These are phyloP conservation scores for Plicaturopsis crispa DNA, from an alignment of 768 basidiomycete genomes.

Conservation along the genomic window DNA sequence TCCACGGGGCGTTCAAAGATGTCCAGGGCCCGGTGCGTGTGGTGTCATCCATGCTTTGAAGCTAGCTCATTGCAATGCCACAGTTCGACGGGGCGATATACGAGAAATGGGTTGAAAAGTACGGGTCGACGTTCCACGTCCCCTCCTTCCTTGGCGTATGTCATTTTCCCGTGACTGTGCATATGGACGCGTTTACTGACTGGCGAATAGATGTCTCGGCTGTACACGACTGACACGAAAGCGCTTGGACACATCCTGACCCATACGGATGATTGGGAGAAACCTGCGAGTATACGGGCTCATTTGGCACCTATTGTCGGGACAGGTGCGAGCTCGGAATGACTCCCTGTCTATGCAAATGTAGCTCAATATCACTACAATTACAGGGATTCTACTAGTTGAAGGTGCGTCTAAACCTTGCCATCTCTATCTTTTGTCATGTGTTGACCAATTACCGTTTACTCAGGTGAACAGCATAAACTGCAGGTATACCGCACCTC, in stretches of 20 bases:
- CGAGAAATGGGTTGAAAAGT: slow-evolving; percentile 28
- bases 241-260: slow-evolving; percentile 42
- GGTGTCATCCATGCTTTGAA: too few species aligned
- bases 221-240: slow-evolving; percentile 37
- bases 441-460: not conserved
- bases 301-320: slow-evolving; percentile 23
- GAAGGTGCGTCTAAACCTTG: slow-evolving; percentile 17
- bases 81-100: slow-evolving; percentile 28
- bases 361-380: not conserved
- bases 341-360: too few species aligned
- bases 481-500: not conserved
- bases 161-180: not conserved
- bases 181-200: too few species aligned
- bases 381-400: slow-evolving; percentile 25
- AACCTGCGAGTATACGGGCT: slow-evolving; percentile 21
- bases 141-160: slow-evolving; percentile 24
- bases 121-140: slow-evolving; percentile 26
- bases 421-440: not conserved
- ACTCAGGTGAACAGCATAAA: not conserved
- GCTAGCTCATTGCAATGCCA: too few species aligned
- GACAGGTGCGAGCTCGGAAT: slow-evolving; percentile 15
- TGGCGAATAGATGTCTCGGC: slow-evolving; percentile 24
- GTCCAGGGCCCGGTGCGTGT: slow-evolving; percentile 26
- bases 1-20: slow-evolving; percentile 2
- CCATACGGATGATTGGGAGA: slow-evolving; percentile 32